phyloP scores from a whole-genome alignment of 352 stramenopile species.

The Phytophthora fragariaefolia region DNA sequence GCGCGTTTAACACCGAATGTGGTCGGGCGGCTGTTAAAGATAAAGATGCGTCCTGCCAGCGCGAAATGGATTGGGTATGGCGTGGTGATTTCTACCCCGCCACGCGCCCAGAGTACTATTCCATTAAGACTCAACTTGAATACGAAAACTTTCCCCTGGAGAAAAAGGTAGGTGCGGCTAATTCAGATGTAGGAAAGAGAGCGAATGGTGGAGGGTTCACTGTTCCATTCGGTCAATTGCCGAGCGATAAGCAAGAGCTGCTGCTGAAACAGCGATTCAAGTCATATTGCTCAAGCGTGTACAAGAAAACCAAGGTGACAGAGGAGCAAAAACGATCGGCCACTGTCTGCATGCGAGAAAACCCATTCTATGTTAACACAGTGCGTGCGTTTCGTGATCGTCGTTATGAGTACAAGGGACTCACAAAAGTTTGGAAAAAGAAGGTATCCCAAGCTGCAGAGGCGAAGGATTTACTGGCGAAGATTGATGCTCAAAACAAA shows the following conservation, averaged over 20 bases:
- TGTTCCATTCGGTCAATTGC: conserved; percentile 70
- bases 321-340: conserved; percentile 94
- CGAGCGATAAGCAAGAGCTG: conserved; percentile 63
- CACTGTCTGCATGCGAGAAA: conserved; percentile 99
- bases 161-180: conserved; percentile 17
- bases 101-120: conserved; percentile 94
- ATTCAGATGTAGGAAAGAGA: conserved; percentile 17
- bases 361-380: conserved; percentile 99
- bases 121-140: conserved; percentile 95
- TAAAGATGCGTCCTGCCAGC: conserved; percentile 93
- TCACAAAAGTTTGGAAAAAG: conserved; percentile 96
- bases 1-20: conserved; percentile 92
- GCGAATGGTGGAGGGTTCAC: conserved; percentile 25
- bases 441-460: conserved; percentile 83
- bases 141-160: conserved; percentile 85
- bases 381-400: conserved; percentile 98
- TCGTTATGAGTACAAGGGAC: conserved; percentile 99
- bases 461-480: conserved; percentile 82
- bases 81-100: conserved; percentile 96
- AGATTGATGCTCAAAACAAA: conserved; percentile 90
- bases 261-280: conserved; percentile 86
- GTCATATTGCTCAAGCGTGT: conserved; percentile 97
- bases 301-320: conserved; percentile 98
- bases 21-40: conserved; percentile 72
- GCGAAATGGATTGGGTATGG: conserved; percentile 99